These are phyloP conservation scores for Gnomoniopsis smithogilvyi DNA, from an alignment of 2,329 filamentous ascomycete species.

Conservation along the genomic window DNA sequence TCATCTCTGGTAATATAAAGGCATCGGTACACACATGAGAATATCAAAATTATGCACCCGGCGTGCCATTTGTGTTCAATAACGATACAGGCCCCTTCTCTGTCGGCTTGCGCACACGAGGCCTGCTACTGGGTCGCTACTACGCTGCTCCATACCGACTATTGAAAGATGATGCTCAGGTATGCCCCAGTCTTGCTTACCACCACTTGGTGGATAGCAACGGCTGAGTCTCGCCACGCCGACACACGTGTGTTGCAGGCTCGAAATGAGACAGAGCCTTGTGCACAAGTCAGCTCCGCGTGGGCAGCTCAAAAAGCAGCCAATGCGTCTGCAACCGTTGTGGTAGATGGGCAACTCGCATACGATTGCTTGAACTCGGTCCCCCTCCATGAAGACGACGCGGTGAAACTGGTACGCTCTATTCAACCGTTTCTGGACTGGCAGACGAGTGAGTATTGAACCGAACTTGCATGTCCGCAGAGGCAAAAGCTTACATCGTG, in stretches of 20 bases:
- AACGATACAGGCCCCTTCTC: too few relatives aligned
- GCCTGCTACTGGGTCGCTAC: not conserved
- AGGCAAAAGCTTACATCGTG: not conserved
- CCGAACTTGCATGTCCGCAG: not conserved
- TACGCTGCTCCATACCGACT: not conserved
- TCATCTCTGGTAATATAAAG: too few relatives aligned
- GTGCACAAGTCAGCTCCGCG: constrained; percentile 2
- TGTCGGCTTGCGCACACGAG: not conserved
- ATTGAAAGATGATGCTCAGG: not conserved
- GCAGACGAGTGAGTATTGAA: constrained; percentile 8
- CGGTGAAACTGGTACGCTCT: constrained; percentile 2
- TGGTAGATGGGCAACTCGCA: constrained; percentile 8
- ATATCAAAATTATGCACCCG: too few relatives aligned
- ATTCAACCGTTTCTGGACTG: constrained; percentile 5
- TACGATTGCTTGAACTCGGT: constrained; percentile 14
- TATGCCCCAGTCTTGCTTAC: not conserved
- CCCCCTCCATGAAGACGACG: constrained; percentile 5
- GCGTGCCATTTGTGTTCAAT: too few relatives aligned
- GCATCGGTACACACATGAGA: too few relatives aligned
- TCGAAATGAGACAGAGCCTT: constrained; percentile 5
- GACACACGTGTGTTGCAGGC: not conserved
- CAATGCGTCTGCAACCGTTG: not conserved
- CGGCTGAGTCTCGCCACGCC: not conserved
- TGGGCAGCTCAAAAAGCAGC: constrained; percentile 9
- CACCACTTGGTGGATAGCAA: not conserved